Conservation (phyloP, 768 basidiomycete species). For the Dendrothele bispora region DNA sequence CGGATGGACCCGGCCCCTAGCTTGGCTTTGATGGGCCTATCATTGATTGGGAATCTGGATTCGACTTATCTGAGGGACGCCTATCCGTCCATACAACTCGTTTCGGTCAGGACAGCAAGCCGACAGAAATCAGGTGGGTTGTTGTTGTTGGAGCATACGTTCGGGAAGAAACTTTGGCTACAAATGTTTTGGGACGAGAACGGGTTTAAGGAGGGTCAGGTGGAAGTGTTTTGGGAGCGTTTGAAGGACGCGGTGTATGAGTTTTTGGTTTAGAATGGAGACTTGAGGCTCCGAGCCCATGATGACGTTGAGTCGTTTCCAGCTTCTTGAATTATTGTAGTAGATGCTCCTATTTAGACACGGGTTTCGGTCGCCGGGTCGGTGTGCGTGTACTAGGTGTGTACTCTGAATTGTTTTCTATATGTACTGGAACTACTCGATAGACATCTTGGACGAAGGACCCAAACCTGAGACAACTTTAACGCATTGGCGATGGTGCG, state of each 20-base stretch:
- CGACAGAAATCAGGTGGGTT: constrained; percentile 61
- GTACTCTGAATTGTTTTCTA: no score
- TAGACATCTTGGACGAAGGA: no score
- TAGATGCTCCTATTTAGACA: no score
- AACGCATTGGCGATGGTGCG: no score
- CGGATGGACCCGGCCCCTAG: constrained; percentile 24
- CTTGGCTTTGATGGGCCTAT: constrained; percentile 53
- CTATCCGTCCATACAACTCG: constrained; percentile 48
- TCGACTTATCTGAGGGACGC: constrained; percentile 54
- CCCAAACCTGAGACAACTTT: no score
- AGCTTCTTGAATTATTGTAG: no score
- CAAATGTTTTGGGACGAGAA: constrained; percentile 30
- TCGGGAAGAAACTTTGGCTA: constrained; percentile 59
- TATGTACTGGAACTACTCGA: no score
- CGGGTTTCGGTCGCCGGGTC: no score
- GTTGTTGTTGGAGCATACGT: constrained; percentile 62
- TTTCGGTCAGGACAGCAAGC: constrained; percentile 63
- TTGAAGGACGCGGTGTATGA: constrained; percentile 20
- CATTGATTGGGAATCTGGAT: constrained; percentile 69
- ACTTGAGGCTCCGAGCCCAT: no score
- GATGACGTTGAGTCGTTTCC: no score
- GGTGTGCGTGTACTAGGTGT: no score
- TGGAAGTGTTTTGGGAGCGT: constrained; percentile 29
- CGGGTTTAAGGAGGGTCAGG: constrained; percentile 25
- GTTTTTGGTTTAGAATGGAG: constrained; percentile 2